Percentiles rank a stretch among this genome's conserved stretches.
Conservation (phyloP, 768 basidiomycete genomes). For the Lactarius psammicola region DNA sequence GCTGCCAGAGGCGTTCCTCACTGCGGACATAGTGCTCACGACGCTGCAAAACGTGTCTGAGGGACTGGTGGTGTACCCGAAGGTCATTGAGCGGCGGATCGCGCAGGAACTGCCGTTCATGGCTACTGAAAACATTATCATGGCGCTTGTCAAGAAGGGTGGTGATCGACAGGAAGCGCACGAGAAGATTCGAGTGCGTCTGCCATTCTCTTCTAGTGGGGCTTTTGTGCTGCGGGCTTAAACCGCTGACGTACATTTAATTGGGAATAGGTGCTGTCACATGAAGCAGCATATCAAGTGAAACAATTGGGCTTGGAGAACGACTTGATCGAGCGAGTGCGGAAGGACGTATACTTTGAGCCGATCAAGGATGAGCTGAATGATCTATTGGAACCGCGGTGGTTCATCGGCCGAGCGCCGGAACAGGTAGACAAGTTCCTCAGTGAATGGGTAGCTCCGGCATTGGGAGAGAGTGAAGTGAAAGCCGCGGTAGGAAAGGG, state of each 20-base stretch:
- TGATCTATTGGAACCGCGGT: constrained; percentile 74
- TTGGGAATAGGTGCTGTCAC: constrained; percentile 70
- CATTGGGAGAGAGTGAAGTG: constrained; percentile 57
- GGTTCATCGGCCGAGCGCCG: constrained; percentile 91
- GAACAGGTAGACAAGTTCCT: constrained; percentile 92
- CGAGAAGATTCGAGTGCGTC: constrained; percentile 82
- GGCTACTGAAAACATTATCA: constrained; percentile 99
- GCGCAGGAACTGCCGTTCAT: constrained; percentile 97
- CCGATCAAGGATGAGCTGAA: constrained; percentile 82
- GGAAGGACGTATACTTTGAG: constrained; percentile 81
- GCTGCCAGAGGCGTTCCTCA: constrained; percentile 94
- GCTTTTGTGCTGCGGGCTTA: background rate
- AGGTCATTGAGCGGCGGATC: constrained; percentile 90
- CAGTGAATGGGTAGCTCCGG: constrained; percentile 84
- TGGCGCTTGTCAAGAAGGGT: constrained; percentile 94
- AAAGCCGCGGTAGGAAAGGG: constrained; percentile 51
- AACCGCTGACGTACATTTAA: background rate
- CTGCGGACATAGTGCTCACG: constrained; percentile 93
- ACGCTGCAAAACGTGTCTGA: constrained; percentile 96
- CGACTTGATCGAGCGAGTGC: constrained; percentile 89
- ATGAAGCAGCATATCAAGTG: constrained; percentile 91
- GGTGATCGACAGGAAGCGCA: constrained; percentile 97
- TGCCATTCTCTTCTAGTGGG: constrained; percentile 5
- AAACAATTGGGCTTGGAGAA: constrained; percentile 94
- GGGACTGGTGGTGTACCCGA: constrained; percentile 98